phyloP scores from a whole-genome alignment of 805 yeast species.

The Kluyveromyces starmeri region DNA sequence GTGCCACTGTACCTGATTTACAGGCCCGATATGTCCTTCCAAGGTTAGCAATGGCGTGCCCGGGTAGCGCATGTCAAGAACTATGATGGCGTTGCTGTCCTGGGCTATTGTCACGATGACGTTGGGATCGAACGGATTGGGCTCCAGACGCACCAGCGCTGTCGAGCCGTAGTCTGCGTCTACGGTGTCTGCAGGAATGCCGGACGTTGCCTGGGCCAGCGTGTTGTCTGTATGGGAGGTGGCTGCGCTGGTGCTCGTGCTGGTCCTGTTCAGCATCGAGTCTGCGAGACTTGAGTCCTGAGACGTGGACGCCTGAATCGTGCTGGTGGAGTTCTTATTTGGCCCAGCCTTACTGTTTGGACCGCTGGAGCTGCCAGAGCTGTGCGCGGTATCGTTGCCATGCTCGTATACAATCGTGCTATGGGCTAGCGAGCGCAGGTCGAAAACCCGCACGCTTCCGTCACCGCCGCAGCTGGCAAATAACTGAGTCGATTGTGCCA shows the following conservation, averaged over 20 bases:
- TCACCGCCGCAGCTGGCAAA: slow-evolving; percentile 94
- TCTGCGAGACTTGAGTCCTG: neutral
- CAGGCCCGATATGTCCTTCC: slow-evolving; percentile 56
- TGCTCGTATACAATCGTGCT: slow-evolving; percentile 92
- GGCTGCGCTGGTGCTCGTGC: slow-evolving; percentile 7
- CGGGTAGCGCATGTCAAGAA: slow-evolving; percentile 82
- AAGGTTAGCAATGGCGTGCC: slow-evolving; percentile 69
- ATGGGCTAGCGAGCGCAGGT: slow-evolving; percentile 79
- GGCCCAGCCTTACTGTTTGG: no score
- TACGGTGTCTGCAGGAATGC: slow-evolving; percentile 2
- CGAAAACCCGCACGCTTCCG: slow-evolving; percentile 90
- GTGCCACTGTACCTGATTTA: slow-evolving; percentile 79
- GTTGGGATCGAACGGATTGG: slow-evolving; percentile 74
- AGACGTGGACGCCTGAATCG: neutral
- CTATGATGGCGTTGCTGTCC: slow-evolving; percentile 52
- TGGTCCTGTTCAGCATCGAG: slow-evolving; percentile 7
- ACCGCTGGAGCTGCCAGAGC: no score
- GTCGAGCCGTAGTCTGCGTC: slow-evolving; percentile 26
- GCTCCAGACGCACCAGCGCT: slow-evolving; percentile 67
- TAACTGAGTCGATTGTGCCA: slow-evolving; percentile 57
- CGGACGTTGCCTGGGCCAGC: neutral
- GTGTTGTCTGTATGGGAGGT: slow-evolving; percentile 4
- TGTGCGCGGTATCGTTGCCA: slow-evolving; percentile 1
- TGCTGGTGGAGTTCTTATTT: no score
- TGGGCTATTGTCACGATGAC: slow-evolving; percentile 76